A percentile compares a stretch with the other conserved stretches of the same genome.
Evolutionary conservation across 2,329 filamentous ascomycete genomes (phyloP).

Genomic region (Alternaria triticimaculans): DNA sequence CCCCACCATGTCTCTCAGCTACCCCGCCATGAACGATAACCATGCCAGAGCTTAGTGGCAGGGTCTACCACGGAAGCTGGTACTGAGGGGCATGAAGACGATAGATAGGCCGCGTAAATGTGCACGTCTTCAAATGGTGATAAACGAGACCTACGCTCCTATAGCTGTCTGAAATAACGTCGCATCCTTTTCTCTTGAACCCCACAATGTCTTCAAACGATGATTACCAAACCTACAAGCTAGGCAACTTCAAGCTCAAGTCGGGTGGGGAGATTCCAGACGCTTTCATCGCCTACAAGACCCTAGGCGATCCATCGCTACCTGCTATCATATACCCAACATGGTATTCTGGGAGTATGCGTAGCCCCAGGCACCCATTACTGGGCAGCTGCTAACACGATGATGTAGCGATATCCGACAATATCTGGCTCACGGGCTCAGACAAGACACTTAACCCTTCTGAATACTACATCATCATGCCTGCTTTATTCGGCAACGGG

Average conservation of each 20-base stretch:
- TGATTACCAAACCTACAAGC: constrained; percentile 61
- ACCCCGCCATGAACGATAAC: constrained; percentile 31
- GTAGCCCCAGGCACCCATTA: background rate
- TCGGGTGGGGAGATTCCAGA: constrained; percentile 66
- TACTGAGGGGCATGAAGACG: background rate
- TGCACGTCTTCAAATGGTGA: background rate
- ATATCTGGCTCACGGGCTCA: constrained; percentile 75
- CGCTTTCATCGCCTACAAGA: constrained; percentile 78
- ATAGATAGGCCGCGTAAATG: background rate
- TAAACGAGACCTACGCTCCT: background rate
- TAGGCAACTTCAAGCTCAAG: constrained; percentile 72
- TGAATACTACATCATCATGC: constrained; percentile 72
- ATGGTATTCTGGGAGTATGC: constrained; percentile 72
- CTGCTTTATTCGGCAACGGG: constrained; percentile 72
- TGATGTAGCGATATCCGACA: constrained; percentile 65
- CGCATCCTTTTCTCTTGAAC: background rate
- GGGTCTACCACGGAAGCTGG: background rate
- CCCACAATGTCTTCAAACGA: constrained; percentile 22
- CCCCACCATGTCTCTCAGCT: constrained; percentile 27
- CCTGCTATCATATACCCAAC: constrained; percentile 78
- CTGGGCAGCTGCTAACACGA: background rate
- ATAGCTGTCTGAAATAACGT: background rate
- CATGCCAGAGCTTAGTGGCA: constrained; percentile 1
- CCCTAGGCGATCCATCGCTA: constrained; percentile 67
- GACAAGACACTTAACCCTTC: constrained; percentile 69